phyloP scores from a whole-genome alignment of 108 stramenopile species.

The Nitzschia sp. region DNA sequence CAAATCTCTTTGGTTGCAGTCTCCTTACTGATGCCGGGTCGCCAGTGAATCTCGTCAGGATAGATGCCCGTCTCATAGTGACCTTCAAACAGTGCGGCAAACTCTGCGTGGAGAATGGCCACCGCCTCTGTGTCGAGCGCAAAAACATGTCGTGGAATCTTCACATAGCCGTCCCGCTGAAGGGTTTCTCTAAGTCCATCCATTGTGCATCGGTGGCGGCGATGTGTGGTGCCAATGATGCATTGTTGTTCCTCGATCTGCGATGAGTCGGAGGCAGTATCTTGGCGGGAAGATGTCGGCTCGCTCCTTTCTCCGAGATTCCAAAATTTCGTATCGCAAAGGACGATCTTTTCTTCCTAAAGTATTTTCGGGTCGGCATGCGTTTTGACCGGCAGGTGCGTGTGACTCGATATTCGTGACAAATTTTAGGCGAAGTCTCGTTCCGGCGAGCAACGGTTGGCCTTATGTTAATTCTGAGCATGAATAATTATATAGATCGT shows the following conservation, averaged over 20 bases:
- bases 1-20: constrained; percentile 58
- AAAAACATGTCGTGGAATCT: constrained; percentile 3
- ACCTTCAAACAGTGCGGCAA: constrained; percentile 42
- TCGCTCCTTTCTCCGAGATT: not conserved
- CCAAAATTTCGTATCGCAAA: not conserved
- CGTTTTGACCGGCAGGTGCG: not conserved
- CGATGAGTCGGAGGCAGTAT: too few species aligned
- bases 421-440: not conserved
- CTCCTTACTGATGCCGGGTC: constrained; percentile 36
- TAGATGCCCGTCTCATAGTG: constrained; percentile 64
- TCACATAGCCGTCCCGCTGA: constrained; percentile 2
- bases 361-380: not conserved
- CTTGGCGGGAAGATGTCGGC: not conserved
- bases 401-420: not conserved
- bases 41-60: constrained; percentile 81
- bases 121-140: not conserved
- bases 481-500: constrained; percentile 5
- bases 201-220: too few species aligned
- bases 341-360: not conserved
- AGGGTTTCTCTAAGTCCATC: not conserved
- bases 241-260: not conserved
- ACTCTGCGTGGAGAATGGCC: not conserved
- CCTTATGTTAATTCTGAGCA: constrained; percentile 1
- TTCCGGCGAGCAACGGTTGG: constrained; percentile 6
- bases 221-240: not conserved